phyloP scores from a whole-genome alignment of 2,329 filamentous ascomycete genomes.

The Magnaporthiopsis poae region DNA sequence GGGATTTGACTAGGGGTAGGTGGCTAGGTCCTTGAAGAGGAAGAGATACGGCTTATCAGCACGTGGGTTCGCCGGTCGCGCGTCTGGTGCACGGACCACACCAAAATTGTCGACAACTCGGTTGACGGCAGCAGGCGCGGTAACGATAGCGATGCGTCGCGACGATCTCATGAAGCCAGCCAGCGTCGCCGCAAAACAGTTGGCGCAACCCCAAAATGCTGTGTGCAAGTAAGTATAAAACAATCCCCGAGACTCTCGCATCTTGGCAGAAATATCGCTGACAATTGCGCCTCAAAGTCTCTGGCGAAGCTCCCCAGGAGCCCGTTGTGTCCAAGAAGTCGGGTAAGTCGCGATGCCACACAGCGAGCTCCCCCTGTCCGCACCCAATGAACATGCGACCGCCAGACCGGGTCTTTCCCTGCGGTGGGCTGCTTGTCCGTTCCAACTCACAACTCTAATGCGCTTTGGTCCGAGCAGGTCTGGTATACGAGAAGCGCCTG shows the following conservation, averaged over 20 bases:
- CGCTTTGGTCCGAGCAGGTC: constrained; percentile 40
- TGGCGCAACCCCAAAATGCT: constrained; percentile 1
- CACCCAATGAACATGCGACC: neutral
- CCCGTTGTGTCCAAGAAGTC: constrained; percentile 92
- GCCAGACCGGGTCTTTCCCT: too few species aligned
- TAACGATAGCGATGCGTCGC: neutral
- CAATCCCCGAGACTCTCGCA: neutral
- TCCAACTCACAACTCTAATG: constrained; percentile 12
- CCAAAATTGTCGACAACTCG: neutral
- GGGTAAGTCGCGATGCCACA: constrained; percentile 43
- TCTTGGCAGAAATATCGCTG: neutral
- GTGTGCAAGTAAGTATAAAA: constrained; percentile 1
- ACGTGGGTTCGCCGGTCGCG: neutral
- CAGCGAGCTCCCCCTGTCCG: neutral
- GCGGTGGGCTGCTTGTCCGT: neutral
- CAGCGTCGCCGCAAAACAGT: neutral
- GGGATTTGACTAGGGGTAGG: too few species aligned
- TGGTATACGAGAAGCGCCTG: constrained; percentile 87
- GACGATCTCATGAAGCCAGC: neutral
- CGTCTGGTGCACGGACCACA: neutral
- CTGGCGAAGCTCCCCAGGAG: constrained; percentile 88
- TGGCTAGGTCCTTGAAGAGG: too few species aligned
- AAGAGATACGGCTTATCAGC: neutral
- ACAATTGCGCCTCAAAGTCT: constrained; percentile 40
- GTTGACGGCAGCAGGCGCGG: neutral